Conservation (phyloP, 2,329 filamentous ascomycete species). For the Curvularia verruculosa region DNA sequence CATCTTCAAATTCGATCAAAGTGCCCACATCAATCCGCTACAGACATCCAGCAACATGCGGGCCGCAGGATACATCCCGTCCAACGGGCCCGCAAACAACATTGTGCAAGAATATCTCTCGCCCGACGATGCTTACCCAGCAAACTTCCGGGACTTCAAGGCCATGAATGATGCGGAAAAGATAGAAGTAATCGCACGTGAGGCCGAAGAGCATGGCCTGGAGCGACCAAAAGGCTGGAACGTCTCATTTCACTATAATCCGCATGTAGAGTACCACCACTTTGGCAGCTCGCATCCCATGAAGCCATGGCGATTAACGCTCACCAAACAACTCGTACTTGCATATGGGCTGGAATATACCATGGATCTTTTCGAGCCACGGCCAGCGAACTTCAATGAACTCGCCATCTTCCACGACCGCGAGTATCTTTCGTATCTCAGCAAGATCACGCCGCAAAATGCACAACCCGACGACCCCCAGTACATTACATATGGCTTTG, state of each 20-base stretch:
- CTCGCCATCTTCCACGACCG: slow-evolving; percentile 83
- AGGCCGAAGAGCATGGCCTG: slow-evolving; percentile 70
- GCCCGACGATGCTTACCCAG: slow-evolving; percentile 33
- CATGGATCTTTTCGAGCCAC: slow-evolving; percentile 91
- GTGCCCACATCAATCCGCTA: neutral
- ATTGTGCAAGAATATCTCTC: slow-evolving; percentile 47
- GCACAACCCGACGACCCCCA: slow-evolving; percentile 51
- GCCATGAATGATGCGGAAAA: slow-evolving; percentile 45
- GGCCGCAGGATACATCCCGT: slow-evolving; percentile 19
- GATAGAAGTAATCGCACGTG: slow-evolving; percentile 59
- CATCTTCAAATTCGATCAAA: neutral
- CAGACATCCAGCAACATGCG: slow-evolving; percentile 23
- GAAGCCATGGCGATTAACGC: slow-evolving; percentile 96
- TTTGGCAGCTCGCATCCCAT: slow-evolving; percentile 97
- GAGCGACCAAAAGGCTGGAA: slow-evolving; percentile 82
- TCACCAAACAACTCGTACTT: slow-evolving; percentile 93
- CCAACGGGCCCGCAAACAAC: slow-evolving; percentile 36
- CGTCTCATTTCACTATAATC: slow-evolving; percentile 95
- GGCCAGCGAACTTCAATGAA: slow-evolving; percentile 85
- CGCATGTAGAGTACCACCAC: slow-evolving; percentile 93
- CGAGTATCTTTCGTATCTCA: slow-evolving; percentile 91
- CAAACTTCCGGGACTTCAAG: slow-evolving; percentile 43
- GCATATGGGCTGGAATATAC: slow-evolving; percentile 95
- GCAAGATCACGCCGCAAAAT: slow-evolving; percentile 56
- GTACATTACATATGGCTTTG: slow-evolving; percentile 76